phyloP scores from a whole-genome alignment of 2,329 filamentous ascomycete species.

The Sporothrix dimorphospora region DNA sequence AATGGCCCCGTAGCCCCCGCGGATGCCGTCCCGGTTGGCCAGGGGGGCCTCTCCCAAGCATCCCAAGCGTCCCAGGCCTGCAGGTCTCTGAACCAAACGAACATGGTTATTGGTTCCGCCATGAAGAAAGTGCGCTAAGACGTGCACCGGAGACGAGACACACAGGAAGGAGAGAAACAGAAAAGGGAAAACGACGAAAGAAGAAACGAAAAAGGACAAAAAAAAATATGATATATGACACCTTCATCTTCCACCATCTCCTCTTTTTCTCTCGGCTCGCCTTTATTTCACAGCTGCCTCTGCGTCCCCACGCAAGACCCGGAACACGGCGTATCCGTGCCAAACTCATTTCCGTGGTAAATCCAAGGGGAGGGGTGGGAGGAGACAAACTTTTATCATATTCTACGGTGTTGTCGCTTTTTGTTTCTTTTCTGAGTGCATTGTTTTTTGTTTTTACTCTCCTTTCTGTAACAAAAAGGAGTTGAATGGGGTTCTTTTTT shows the following conservation, averaged over 20 bases:
- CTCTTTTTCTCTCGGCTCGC: not conserved
- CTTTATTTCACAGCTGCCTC: not conserved
- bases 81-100: not conserved
- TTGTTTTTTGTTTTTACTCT: not conserved
- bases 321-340: slow-evolving; percentile 14
- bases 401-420: not conserved
- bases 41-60: not conserved
- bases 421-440: not conserved
- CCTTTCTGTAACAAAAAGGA: slow-evolving; percentile 6
- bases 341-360: not conserved
- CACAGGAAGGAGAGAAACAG: not conserved
- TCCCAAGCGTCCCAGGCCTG: slow-evolving; percentile 3
- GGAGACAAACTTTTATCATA: not conserved
- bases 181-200: not conserved
- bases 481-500: not conserved
- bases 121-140: not conserved
- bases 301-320: not conserved
- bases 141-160: not conserved
- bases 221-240: slow-evolving; percentile 2
- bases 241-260: no score
- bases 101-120: slow-evolving; percentile 4
- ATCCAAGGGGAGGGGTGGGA: not conserved
- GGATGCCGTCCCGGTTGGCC: slow-evolving; percentile 15
- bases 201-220: not conserved
- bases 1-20: slow-evolving; percentile 8